Percentiles rank a stretch among this genome's conserved stretches.
Evolutionary conservation across 371 early-diverging fungal species (phyloP).

Genomic region (Conidiobolus incongruus): DNA sequence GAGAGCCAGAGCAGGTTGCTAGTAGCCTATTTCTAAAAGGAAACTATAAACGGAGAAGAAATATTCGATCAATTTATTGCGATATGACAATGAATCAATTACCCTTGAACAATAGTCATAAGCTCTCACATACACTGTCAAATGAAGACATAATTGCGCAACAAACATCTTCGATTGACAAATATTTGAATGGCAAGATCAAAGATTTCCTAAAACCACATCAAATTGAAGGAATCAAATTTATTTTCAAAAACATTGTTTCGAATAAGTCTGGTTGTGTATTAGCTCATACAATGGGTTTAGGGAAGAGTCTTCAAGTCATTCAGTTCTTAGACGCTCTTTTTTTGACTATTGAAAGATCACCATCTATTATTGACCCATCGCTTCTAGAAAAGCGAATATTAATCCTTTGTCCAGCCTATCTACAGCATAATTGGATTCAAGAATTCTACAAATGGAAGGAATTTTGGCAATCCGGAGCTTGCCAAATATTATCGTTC

Average conservation of each 20-base stretch:
- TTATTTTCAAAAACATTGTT: constrained; percentile 55
- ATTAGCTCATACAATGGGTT: constrained; percentile 78
- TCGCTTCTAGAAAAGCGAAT: constrained; percentile 11
- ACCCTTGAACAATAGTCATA: no score
- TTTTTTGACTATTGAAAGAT: constrained; percentile 10
- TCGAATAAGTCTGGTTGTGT: constrained; percentile 50
- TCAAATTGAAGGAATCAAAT: constrained; percentile 50
- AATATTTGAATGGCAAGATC: constrained; percentile 4
- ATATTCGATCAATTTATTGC: no score
- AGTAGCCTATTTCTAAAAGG: no score
- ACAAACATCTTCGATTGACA: no score
- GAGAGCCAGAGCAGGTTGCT: no score
- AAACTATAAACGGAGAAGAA: no score
- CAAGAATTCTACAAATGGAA: constrained; percentile 48
- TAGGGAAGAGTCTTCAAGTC: constrained; percentile 70
- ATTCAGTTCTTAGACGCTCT: constrained; percentile 47
- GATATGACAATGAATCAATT: no score
- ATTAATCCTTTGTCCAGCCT: constrained; percentile 61
- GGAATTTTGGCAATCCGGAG: constrained; percentile 8
- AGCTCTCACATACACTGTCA: no score
- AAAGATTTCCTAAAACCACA: constrained; percentile 27
- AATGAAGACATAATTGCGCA: no score
- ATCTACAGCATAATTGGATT: constrained; percentile 51
- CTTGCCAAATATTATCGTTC: neutral
- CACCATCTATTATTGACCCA: constrained; percentile 12